Base-by-base conservation (phyloP, 192 early-diverging fungal genomes). In the Coemansia reversa region DNA sequence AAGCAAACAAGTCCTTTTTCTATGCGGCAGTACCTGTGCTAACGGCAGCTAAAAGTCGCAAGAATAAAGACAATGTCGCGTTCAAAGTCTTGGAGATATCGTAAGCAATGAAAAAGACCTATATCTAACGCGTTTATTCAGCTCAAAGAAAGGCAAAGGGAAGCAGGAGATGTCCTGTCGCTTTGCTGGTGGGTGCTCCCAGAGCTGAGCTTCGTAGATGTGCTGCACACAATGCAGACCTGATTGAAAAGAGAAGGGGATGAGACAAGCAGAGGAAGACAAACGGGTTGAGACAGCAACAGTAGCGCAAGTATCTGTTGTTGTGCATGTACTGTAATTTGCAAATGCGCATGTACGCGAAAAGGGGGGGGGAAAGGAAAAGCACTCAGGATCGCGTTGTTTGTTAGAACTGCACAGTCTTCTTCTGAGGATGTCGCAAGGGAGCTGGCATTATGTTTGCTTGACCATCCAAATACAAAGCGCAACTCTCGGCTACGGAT, bases 151-250 rank as follows among this genome's bases (percentile, higher is more conserved):
- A 47, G 23, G 8, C 33, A 45, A 23, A 14, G 16, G 39, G 5
- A 45, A 42, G 58, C 22, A n/a, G 24, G 58, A 27, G 3, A 7
- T 2, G 32, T 18, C 30, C 29, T 16, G 39, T 14, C 32, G 55
- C 55, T 45, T 57, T 20, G 55, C 55, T 57, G 55, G 7, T 45
- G 39, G 27, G 12, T 45, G 39, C 39, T 45, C 12, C 39, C 39
- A 45, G 39, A 45, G 39, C 39, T 30, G 45, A 5, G 25, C 30
- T 55, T 27, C 53, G 53, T 55, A 27, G 23, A 55, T 30, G 25
- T 29, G 47, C 8, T 53, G 20, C 51, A 53, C 11, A 53, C 27
- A 28, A 28, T 61, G 59, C 32, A 30, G 47, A 18, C 59, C 14
- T 45, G 14, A 45, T 11, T 12, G 3, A 45, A 11, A 45, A 14